Evolutionary conservation across 1,139 yeast genomes (phyloP).

Genomic region (Taphrina populina): DNA sequence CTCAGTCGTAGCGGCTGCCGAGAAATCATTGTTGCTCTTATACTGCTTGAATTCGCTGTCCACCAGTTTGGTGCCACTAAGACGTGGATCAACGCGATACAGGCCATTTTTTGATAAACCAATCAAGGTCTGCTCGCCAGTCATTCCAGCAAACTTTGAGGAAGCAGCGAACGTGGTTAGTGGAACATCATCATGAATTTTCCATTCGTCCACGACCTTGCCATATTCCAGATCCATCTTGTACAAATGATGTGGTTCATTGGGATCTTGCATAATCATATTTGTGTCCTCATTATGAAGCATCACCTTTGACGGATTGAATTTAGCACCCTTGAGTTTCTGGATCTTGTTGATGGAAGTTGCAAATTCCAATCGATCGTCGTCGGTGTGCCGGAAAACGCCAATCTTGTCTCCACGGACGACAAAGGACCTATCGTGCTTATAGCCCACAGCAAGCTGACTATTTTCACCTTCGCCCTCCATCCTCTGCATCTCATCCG

Average conservation of each 20-base stretch:
- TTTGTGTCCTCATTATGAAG: constrained; percentile 70
- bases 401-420: constrained; percentile 78
- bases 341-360: constrained; percentile 66
- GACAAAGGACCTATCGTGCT: constrained; percentile 71
- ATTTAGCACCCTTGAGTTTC: constrained; percentile 54
- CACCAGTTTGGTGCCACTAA: constrained; percentile 58
- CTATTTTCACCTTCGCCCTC: constrained; percentile 51
- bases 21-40: constrained; percentile 58
- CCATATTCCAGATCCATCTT: constrained; percentile 80
- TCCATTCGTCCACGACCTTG: constrained; percentile 80
- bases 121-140: constrained; percentile 68
- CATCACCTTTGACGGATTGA: constrained; percentile 67
- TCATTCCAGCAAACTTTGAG: constrained; percentile 67
- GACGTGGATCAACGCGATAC: constrained; percentile 76
- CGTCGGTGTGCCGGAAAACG: constrained; percentile 63
- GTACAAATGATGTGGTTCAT: constrained; percentile 53
- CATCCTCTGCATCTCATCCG: constrained; percentile 38
- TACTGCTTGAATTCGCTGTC: constrained; percentile 57
- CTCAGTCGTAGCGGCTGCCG: constrained; percentile 68
- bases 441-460: constrained; percentile 67
- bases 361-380: constrained; percentile 55
- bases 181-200: constrained; percentile 48
- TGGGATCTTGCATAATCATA: constrained; percentile 62
- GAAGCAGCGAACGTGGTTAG: constrained; percentile 65
- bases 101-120: constrained; percentile 67